Evolutionary conservation across 2,329 filamentous ascomycete genomes (phyloP), one percentile per base, ranked within the genome.

Genomic region (Chaetomiaceae sp.): DNA sequence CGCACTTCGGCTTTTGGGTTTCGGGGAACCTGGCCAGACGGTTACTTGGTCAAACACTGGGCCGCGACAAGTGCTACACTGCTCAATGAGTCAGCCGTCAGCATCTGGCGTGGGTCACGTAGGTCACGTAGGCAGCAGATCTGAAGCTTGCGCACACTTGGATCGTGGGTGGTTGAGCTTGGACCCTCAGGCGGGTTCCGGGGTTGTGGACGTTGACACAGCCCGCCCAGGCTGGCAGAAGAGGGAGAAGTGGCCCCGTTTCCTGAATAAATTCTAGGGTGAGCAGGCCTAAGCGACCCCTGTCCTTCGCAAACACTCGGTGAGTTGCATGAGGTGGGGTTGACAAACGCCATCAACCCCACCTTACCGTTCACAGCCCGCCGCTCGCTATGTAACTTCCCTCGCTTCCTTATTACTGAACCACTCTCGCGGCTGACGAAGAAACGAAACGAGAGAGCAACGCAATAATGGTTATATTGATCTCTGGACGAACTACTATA

Each of bases 231-330:
- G n/a, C n/a, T n/a, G n/a, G n/a, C n/a, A n/a, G n/a, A 48, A 16
- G 21, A 51, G 46, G 32, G 25, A 29, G 38, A 27, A 40, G 30
- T 16, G 25, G 25, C 43, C 57, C 54, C 55, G 57, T 58, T 58
- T 50, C 36, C 30, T 30, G 53, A 58, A 60, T 60, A 53, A 49
- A 7, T 37, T 36, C 56, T 46, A 45, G 49, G 56, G 50, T n/a
- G 43, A 38, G 48, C 47, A 21, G 29, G 41, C n/a, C 32, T 27
- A 42, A 45, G 16, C 43, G 27, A 29, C 43, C 53, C 50, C 38
- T 48, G 40, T 18, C 32, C n/a, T n/a, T n/a, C n/a, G n/a, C n/a
- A n/a, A n/a, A n/a, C n/a, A n/a, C n/a, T n/a, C n/a, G n/a, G n/a
- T n/a, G n/a, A n/a, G 37, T 54, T 54, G 50, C 44, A 38, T 40